phyloP scores from a whole-genome alignment of 2,329 filamentous ascomycete species.

The Rutstroemia sp. region DNA sequence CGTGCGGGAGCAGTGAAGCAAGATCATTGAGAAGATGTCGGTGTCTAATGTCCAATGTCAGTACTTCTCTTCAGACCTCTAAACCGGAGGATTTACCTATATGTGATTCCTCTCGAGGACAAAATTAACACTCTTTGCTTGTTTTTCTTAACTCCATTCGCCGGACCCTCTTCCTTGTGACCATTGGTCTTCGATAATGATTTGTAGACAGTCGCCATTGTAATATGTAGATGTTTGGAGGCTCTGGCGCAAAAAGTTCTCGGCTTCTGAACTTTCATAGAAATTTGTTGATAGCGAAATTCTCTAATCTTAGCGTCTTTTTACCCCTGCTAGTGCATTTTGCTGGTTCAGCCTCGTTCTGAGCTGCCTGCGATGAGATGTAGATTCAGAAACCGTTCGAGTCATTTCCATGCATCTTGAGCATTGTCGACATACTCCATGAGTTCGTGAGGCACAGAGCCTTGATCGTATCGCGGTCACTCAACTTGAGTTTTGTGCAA shows the following conservation, averaged over 20 bases:
- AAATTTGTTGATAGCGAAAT: slow-evolving; percentile 14
- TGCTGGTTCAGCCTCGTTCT: neutral
- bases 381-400: neutral
- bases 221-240: neutral
- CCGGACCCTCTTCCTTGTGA: slow-evolving; percentile 42
- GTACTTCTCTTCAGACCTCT: slow-evolving; percentile 2
- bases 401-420: neutral
- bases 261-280: slow-evolving; percentile 13
- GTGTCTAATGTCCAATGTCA: slow-evolving; percentile 51
- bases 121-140: slow-evolving; percentile 80
- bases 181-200: slow-evolving; percentile 55
- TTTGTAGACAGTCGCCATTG: slow-evolving; percentile 70
- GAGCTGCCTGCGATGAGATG: neutral
- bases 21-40: slow-evolving; percentile 90
- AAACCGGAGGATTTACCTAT: slow-evolving; percentile 45
- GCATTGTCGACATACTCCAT: neutral
- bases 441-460: neutral
- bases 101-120: slow-evolving; percentile 86
- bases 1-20: slow-evolving; percentile 80
- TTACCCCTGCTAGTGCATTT: slow-evolving; percentile 2
- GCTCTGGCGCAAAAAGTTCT: slow-evolving; percentile 18
- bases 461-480: neutral
- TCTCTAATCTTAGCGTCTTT: slow-evolving; percentile 21
- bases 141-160: slow-evolving; percentile 50
- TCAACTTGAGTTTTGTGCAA: neutral